Conservation (phyloP, 2,329 filamentous ascomycete genomes). For the Myriosclerotinia duriaeana region DNA sequence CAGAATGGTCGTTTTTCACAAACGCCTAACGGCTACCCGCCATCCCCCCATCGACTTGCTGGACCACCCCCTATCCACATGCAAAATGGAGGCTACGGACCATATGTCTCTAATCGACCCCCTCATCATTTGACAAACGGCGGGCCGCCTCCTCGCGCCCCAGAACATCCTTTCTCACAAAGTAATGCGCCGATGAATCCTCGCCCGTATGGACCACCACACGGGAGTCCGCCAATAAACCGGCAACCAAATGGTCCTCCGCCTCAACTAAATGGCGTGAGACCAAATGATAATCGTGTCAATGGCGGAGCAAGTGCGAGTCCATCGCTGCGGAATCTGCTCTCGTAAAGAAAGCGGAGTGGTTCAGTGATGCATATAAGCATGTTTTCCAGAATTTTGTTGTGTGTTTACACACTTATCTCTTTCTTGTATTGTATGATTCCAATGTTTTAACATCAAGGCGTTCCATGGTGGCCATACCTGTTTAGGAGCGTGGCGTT, state of each 20-base stretch:
- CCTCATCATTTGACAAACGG: slow-evolving; percentile 41
- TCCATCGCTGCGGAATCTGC: slow-evolving; percentile 71
- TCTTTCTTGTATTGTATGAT: slow-evolving; percentile 42
- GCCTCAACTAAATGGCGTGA: slow-evolving; percentile 36
- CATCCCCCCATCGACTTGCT: slow-evolving; percentile 35
- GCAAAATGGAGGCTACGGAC: slow-evolving; percentile 35
- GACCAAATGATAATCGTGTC: slow-evolving; percentile 47
- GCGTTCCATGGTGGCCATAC: slow-evolving; percentile 17
- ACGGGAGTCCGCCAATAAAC: slow-evolving; percentile 36
- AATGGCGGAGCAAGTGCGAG: slow-evolving; percentile 72
- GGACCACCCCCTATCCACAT: slow-evolving; percentile 33
- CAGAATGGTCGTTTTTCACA: slow-evolving; percentile 48
- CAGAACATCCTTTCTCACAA: slow-evolving; percentile 50
- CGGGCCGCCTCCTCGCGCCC: slow-evolving; percentile 44
- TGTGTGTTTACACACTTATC: slow-evolving; percentile 41
- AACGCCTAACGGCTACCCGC: slow-evolving; percentile 47
- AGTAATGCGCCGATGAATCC: slow-evolving; percentile 47
- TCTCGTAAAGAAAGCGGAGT: slow-evolving; percentile 52
- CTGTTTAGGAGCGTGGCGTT: slow-evolving; percentile 19
- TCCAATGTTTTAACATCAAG: slow-evolving; percentile 1
- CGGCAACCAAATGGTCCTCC: slow-evolving; percentile 34
- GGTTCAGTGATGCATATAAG: background rate
- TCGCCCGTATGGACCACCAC: slow-evolving; percentile 42
- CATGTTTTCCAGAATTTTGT: background rate
- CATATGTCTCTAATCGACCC: slow-evolving; percentile 39